A percentile compares a stretch with the other conserved stretches of the same genome.
Conservation (phyloP, 805 yeast species). For the Metschnikowia gelsemii region DNA sequence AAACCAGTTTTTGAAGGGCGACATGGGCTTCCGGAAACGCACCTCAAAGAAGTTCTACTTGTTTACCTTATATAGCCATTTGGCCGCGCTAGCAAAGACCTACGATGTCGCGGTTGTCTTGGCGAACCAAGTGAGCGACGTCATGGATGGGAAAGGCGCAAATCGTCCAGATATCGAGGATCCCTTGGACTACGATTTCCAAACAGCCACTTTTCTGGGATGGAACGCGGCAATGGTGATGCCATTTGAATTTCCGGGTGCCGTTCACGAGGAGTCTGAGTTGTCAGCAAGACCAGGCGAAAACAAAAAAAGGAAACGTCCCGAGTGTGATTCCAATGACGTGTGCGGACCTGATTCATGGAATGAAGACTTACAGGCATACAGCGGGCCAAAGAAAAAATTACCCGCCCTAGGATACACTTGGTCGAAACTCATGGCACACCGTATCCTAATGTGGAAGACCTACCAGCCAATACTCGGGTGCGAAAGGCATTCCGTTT, state of each 20-base stretch:
- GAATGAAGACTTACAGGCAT: not conserved
- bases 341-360: too few relatives aligned
- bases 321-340: not conserved
- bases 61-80: slow-evolving; percentile 43
- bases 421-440: slow-evolving; percentile 20
- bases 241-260: too few relatives aligned
- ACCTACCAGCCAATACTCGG: slow-evolving; percentile 11
- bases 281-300: not conserved
- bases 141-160: slow-evolving; percentile 18
- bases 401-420: slow-evolving; percentile 22
- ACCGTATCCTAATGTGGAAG: slow-evolving; percentile 20
- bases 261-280: too few relatives aligned
- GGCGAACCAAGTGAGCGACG: slow-evolving; percentile 79
- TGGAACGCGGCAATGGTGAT: slow-evolving; percentile 51
- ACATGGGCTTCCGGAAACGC: slow-evolving; percentile 23
- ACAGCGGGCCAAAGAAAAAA: slow-evolving; percentile 10
- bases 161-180: slow-evolving; percentile 15
- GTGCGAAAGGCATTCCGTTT: not conserved
- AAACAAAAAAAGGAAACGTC: not conserved
- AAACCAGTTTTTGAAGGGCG: slow-evolving; percentile 22
- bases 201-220: slow-evolving; percentile 70
- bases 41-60: slow-evolving; percentile 44
- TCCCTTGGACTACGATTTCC: slow-evolving; percentile 55
- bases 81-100: slow-evolving; percentile 49
- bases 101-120: slow-evolving; percentile 61